Conservation (phyloP, 106 monocot species). For the Apostasia shenzhenica region DNA sequence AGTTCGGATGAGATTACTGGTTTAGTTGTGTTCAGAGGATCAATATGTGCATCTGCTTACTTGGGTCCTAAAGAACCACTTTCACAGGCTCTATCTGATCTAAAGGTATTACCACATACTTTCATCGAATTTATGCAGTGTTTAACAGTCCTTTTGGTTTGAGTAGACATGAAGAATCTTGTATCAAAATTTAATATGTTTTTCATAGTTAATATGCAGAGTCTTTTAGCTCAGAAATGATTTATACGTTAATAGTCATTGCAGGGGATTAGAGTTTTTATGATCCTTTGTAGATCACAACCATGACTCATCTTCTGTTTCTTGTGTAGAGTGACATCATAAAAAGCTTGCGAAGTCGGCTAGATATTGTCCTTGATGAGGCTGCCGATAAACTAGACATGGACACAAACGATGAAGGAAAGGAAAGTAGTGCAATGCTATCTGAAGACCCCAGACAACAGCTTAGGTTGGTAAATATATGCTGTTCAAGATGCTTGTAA, state of each 20-base stretch:
- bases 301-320: neutral
- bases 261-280: neutral
- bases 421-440: constrained; percentile 12
- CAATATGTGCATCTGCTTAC: constrained; percentile 64
- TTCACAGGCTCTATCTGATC: constrained; percentile 71
- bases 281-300: neutral
- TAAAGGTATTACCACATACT: constrained; percentile 53
- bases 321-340: constrained; percentile 54
- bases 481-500: neutral
- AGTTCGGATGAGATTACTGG: constrained; percentile 61
- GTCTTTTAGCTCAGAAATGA: no score
- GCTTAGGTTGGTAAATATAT: constrained; percentile 31
- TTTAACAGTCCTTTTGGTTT: neutral
- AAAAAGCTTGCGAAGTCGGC: constrained; percentile 55
- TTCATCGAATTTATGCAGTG: neutral
- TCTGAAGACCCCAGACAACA: constrained; percentile 31
- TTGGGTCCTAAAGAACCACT: constrained; percentile 57
- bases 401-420: neutral
- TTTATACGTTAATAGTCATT: no score
- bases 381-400: constrained; percentile 27
- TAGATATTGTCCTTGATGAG: constrained; percentile 65
- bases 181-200: no score
- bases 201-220: no score
- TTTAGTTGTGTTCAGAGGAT: constrained; percentile 55
- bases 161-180: no score